Evolutionary conservation across 228 moss, liverwort and hornwort genomes (phyloP).

Genomic region (Sphagnum fallax): DNA sequence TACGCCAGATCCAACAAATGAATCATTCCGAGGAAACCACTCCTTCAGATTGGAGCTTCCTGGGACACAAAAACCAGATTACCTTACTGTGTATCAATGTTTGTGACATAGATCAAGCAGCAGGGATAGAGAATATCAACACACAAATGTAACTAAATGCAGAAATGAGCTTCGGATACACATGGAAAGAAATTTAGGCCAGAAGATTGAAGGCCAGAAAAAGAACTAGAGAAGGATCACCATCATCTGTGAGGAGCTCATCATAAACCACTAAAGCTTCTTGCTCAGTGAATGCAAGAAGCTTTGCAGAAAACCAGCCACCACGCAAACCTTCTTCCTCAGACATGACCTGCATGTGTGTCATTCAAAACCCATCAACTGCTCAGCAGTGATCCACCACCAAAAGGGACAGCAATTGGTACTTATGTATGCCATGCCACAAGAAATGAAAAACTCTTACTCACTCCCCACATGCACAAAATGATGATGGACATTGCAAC

Average conservation of each 20-base stretch:
- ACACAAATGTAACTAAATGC: not conserved
- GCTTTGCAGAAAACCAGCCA: slow-evolving; percentile 86
- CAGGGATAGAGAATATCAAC: not conserved
- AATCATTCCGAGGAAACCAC: slow-evolving; percentile 60
- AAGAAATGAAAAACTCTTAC: not conserved
- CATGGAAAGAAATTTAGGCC: not conserved
- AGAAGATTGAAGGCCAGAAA: not conserved
- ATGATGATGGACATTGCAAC: not conserved
- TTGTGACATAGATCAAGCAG: too few species aligned
- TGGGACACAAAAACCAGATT: slow-evolving; percentile 13
- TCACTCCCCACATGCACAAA: not conserved
- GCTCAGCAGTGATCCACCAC: not conserved
- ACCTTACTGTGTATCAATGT: not conserved
- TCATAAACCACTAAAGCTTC: slow-evolving; percentile 73
- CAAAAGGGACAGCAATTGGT: too few species aligned
- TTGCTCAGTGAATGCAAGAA: slow-evolving; percentile 44
- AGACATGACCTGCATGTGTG: slow-evolving; percentile 62
- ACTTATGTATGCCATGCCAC: too few species aligned
- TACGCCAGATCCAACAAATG: slow-evolving; percentile 21
- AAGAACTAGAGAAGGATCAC: slow-evolving; percentile 24
- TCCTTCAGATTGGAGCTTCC: slow-evolving; percentile 59
- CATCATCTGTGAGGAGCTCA: slow-evolving; percentile 81
- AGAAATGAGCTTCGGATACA: not conserved
- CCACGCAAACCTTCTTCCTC: slow-evolving; percentile 84
- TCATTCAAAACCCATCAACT: not conserved